Conservation (phyloP, 2,329 filamentous ascomycete species). For the Aspergillus transmontanensis region DNA sequence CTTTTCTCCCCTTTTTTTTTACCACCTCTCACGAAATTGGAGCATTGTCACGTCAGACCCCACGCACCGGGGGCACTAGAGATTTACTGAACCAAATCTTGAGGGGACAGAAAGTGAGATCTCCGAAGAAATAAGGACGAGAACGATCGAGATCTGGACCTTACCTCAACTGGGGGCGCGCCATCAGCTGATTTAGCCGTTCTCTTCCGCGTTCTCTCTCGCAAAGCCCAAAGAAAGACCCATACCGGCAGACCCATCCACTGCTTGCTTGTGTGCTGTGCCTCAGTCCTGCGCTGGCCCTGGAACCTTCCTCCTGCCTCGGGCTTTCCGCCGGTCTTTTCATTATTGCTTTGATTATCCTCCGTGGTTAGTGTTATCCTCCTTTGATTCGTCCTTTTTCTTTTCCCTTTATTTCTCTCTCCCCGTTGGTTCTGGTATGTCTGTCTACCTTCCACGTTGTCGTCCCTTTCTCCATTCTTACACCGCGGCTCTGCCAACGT, state of each 20-base stretch:
- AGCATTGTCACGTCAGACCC: conserved; percentile 1
- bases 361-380: conserved; percentile 23
- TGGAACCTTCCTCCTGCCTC: conserved; percentile 15
- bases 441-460: background rate
- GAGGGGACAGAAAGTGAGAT: background rate
- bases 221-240: conserved; percentile 16
- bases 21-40: background rate
- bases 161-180: background rate
- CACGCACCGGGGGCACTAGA: conserved; percentile 5
- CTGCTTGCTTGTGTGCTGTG: background rate
- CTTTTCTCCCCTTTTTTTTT: conserved; percentile 1
- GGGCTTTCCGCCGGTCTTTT: conserved; percentile 1
- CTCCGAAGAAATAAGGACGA: background rate
- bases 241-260: conserved; percentile 27
- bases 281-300: conserved; percentile 17
- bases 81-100: background rate
- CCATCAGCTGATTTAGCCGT: conserved; percentile 27
- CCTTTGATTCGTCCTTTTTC: conserved; percentile 8
- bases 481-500: background rate
- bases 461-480: background rate
- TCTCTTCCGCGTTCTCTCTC: conserved; percentile 21
- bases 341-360: conserved; percentile 10
- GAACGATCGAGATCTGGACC: conserved; percentile 1
- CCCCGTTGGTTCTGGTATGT: background rate
- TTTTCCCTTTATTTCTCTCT: background rate